Conservation (phyloP, 2,329 filamentous ascomycete genomes). For the Bertia moriformis region DNA sequence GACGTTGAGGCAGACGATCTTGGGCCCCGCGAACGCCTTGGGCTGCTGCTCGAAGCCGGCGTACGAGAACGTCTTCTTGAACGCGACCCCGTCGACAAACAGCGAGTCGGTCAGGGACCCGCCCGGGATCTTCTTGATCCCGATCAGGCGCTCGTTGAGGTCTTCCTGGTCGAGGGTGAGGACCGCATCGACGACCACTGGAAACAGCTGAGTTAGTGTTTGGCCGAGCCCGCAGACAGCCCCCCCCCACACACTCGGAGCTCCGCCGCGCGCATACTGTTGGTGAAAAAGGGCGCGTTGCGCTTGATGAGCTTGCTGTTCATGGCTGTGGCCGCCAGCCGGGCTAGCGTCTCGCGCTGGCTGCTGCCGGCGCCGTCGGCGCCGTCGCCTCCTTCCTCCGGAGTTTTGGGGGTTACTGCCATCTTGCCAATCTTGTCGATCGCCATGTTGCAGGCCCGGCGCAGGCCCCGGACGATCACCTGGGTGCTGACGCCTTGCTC, state of each 20-base stretch:
- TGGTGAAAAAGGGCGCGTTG: constrained; percentile 92
- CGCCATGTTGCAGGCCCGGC: constrained; percentile 75
- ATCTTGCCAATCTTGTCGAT: constrained; percentile 99
- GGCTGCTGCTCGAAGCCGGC: constrained; percentile 98
- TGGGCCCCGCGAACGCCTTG: constrained; percentile 84
- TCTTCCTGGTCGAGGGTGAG: constrained; percentile 91
- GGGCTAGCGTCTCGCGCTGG: constrained; percentile 73
- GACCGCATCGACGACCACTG: constrained; percentile 96
- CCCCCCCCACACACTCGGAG: background rate
- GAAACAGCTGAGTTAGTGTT: constrained; percentile 2
- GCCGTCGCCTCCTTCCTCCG: constrained; percentile 33
- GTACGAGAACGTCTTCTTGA: constrained; percentile 99
- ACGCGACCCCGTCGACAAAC: constrained; percentile 94
- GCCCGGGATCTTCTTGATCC: constrained; percentile 94
- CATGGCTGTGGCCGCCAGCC: constrained; percentile 92
- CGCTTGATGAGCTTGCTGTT: constrained; percentile 98
- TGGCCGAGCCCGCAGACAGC: background rate
- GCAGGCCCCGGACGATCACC: constrained; percentile 89
- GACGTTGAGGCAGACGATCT: constrained; percentile 94
- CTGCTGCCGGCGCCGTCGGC: constrained; percentile 50
- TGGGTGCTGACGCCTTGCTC: constrained; percentile 95
- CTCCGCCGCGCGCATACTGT: constrained; percentile 45
- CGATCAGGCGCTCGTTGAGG: constrained; percentile 93
- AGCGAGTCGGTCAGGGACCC: constrained; percentile 90
- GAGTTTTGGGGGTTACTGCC: constrained; percentile 69